phyloP scores from a whole-genome alignment of 1,284 basidiomycete species.

The Malassezia slooffiae region DNA sequence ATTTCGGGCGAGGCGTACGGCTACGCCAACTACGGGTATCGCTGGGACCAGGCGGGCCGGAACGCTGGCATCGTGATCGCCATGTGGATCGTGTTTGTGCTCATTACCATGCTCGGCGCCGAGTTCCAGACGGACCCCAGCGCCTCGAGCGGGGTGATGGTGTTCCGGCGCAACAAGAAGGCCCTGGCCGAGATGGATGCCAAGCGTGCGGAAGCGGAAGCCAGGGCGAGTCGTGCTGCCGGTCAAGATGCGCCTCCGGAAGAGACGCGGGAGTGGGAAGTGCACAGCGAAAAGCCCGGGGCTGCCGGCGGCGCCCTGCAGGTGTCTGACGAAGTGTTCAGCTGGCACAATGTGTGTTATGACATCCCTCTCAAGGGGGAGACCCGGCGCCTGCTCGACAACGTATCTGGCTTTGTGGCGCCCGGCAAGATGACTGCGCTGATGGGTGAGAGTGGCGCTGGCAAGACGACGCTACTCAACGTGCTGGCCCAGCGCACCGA shows the following conservation, averaged over 20 bases:
- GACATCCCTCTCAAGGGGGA: constrained; percentile 52
- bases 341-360: constrained; percentile 50
- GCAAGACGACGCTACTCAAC: constrained; percentile 58
- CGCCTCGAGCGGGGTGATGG: constrained; percentile 34
- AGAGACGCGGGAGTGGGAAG: constrained; percentile 9
- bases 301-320: constrained; percentile 21
- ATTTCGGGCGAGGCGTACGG: constrained; percentile 52
- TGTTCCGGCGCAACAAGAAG: constrained; percentile 33
- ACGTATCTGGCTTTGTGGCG: constrained; percentile 70
- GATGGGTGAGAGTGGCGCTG: constrained; percentile 66
- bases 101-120: constrained; percentile 26
- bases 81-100: constrained; percentile 32
- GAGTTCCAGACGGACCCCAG: constrained; percentile 27
- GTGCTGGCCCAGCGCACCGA: constrained; percentile 68
- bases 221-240: constrained; percentile 7
- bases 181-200: constrained; percentile 6
- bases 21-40: constrained; percentile 56
- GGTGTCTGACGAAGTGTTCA: constrained; percentile 42
- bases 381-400: constrained; percentile 58
- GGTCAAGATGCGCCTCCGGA: constrained; percentile 11
- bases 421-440: constrained; percentile 63
- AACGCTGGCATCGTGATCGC: constrained; percentile 50
- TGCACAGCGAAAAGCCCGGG: background rate
- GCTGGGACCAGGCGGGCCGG: constrained; percentile 50
- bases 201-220: constrained; percentile 11